These are phyloP conservation scores for Diaporthe nobilis DNA, from an alignment of 2,329 filamentous ascomycete species.

Conservation along the genomic window DNA sequence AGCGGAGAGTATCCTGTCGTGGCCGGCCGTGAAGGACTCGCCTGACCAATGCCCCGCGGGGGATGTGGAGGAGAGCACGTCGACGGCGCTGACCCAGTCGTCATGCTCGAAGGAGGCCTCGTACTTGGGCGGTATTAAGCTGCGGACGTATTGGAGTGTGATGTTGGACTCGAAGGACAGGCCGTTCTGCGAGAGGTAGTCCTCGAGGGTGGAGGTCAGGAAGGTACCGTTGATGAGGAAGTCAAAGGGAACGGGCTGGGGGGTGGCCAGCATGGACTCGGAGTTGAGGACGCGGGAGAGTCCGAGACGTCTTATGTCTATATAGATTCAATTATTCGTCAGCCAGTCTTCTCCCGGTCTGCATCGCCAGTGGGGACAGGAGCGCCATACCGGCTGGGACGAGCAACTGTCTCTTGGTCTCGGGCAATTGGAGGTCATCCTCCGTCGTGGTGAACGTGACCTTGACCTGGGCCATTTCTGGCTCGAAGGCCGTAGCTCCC, in stretches of 20 bases:
- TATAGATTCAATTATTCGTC: slow-evolving; percentile 24
- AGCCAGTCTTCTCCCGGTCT: not conserved
- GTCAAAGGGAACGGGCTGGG: slow-evolving; percentile 83
- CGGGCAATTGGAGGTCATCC: slow-evolving; percentile 73
- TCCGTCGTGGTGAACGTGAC: slow-evolving; percentile 78
- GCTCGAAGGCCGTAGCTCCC: slow-evolving; percentile 46
- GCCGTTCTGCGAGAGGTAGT: slow-evolving; percentile 88
- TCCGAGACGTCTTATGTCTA: slow-evolving; percentile 79
- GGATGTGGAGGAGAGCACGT: slow-evolving; percentile 81
- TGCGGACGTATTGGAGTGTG: slow-evolving; percentile 92
- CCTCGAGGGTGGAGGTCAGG: slow-evolving; percentile 88
- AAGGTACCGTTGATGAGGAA: slow-evolving; percentile 97
- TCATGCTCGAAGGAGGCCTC: slow-evolving; percentile 96
- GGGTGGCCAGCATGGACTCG: slow-evolving; percentile 77
- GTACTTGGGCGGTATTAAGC: slow-evolving; percentile 88
- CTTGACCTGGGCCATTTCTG: slow-evolving; percentile 68
- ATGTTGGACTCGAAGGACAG: slow-evolving; percentile 91
- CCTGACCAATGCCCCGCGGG: slow-evolving; percentile 70
- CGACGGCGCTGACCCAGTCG: slow-evolving; percentile 93
- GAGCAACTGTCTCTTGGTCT: slow-evolving; percentile 72
- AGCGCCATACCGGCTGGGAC: slow-evolving; percentile 68
- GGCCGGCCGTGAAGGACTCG: slow-evolving; percentile 64
- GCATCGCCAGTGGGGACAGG: slow-evolving; percentile 39
- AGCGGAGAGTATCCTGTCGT: slow-evolving; percentile 86
- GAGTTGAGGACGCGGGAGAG: slow-evolving; percentile 80